Percentiles rank a stretch among this genome's conserved stretches.
phyloP scores from a whole-genome alignment of 495 filamentous ascomycete species.

The Bryoglossum gracile region DNA sequence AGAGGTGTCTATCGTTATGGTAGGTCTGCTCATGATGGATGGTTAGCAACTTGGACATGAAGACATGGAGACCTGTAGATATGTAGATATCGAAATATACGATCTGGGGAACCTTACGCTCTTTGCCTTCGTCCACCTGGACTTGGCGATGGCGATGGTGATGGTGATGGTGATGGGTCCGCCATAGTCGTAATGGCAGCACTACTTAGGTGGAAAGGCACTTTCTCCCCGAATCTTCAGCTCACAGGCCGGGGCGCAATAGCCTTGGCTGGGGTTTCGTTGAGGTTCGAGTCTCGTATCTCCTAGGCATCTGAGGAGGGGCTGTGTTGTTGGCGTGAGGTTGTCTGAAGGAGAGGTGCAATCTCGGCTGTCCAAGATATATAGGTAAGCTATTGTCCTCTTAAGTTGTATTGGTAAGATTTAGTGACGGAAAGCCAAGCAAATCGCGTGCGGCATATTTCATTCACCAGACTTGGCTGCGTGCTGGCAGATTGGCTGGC shows the following conservation, averaged over 20 bases:
- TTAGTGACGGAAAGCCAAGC: constrained; percentile 7
- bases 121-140: constrained; percentile 24
- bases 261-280: constrained; percentile 21
- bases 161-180: constrained; percentile 15
- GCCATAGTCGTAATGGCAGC: too few relatives aligned
- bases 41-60: too few relatives aligned
- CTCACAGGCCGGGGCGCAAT: constrained; percentile 22
- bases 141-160: constrained; percentile 18
- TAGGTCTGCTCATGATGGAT: constrained; percentile 45
- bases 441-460: constrained; percentile 2
- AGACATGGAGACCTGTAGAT: constrained; percentile 3
- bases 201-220: constrained; percentile 1
- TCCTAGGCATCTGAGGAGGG: constrained; percentile 21
- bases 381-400: constrained; percentile 17
- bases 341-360: too few relatives aligned
- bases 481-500: constrained; percentile 3
- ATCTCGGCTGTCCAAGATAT: constrained; percentile 6
- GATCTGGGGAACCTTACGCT: constrained; percentile 19
- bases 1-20: constrained; percentile 71
- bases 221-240: constrained; percentile 7
- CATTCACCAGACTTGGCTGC: background rate
- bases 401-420: background rate
- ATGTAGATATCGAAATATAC: constrained; percentile 7
- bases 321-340: constrained; percentile 8
- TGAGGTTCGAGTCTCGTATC: constrained; percentile 1